Evolutionary conservation across 306 rosid species (phyloP).

Genomic region (cucumber (Cucumis sativus)): Cucumber_9930_V3 NC_026658.2:2291001-2291500

Average conservation of each 20-base stretch:
- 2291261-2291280: slow-evolving; percentile 89
- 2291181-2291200: slow-evolving; percentile 36
- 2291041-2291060: slow-evolving; percentile 62
- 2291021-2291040: not conserved
- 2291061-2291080: slow-evolving; percentile 46
- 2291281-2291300: slow-evolving; percentile 79
- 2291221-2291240: slow-evolving; percentile 36
- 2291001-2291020: not conserved
- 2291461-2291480: slow-evolving; percentile 92
- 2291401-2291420: slow-evolving; percentile 95
- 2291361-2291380: slow-evolving; percentile 94
- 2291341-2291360: slow-evolving; percentile 86
- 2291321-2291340: slow-evolving; percentile 72
- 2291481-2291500: slow-evolving; percentile 94
- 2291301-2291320: slow-evolving; percentile 91
- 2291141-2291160: slow-evolving; percentile 53
- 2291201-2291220: slow-evolving; percentile 33
- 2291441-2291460: slow-evolving; percentile 92
- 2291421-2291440: slow-evolving; percentile 92
- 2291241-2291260: slow-evolving; percentile 34
- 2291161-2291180: slow-evolving; percentile 33
- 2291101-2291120: slow-evolving; percentile 24
- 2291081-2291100: slow-evolving; percentile 35
- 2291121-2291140: slow-evolving; percentile 46
- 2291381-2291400: slow-evolving; percentile 87